Conservation (phyloP, 768 basidiomycete genomes). For the Leccinum pellstonianum region DNA sequence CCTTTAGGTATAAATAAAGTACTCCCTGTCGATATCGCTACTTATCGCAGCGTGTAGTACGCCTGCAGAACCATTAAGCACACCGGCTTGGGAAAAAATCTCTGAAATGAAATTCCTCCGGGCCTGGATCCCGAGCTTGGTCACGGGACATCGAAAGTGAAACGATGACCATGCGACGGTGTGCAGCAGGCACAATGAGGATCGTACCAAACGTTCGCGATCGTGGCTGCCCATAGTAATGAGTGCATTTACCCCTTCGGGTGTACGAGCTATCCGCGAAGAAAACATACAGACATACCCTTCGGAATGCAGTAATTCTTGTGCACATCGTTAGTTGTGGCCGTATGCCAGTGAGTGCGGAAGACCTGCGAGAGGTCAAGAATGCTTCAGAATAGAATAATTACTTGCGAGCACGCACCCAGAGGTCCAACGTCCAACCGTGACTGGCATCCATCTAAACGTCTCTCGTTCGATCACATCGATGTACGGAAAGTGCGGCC, state of each 20-base stretch:
- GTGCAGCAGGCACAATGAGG: too few relatives aligned
- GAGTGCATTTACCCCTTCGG: background rate
- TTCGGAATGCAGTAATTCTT: background rate
- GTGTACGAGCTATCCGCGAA: background rate
- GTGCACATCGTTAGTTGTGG: background rate
- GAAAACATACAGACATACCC: background rate
- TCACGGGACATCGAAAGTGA: conserved; percentile 9
- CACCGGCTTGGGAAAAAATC: too few relatives aligned
- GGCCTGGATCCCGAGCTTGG: conserved; percentile 11
- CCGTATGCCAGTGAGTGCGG: background rate
- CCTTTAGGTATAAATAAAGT: too few relatives aligned
- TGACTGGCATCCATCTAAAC: too few relatives aligned
- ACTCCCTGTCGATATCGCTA: too few relatives aligned
- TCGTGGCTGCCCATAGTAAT: conserved; percentile 4
- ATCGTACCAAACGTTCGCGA: conserved; percentile 11
- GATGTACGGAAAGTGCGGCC: too few relatives aligned
- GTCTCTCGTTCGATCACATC: too few relatives aligned
- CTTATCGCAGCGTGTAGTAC: too few relatives aligned
- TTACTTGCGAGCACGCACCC: background rate
- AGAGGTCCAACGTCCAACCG: conserved; percentile 4
- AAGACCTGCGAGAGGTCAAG: background rate
- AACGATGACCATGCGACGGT: too few relatives aligned
- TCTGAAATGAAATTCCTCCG: conserved; percentile 9
- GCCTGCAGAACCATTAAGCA: too few relatives aligned
- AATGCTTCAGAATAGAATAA: background rate